Conservation (phyloP, 768 basidiomycete genomes). For the Amanita pallidorosea region DNA sequence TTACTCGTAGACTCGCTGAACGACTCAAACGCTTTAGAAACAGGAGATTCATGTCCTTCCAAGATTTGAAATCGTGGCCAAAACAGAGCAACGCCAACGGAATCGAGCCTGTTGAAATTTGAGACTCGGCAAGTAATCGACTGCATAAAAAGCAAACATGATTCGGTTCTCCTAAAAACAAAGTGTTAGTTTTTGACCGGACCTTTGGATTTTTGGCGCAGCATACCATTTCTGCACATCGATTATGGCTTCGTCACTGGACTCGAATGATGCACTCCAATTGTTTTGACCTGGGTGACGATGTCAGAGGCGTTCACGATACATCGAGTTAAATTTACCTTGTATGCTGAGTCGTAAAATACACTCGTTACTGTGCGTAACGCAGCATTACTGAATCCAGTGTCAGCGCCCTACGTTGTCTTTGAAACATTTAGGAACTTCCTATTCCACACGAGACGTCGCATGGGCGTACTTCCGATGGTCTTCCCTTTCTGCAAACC, state of each 20-base stretch:
- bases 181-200: neutral
- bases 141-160: constrained; percentile 19
- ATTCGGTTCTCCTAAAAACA: constrained; percentile 30
- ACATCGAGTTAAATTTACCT: no score
- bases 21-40: constrained; percentile 31
- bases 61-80: constrained; percentile 45
- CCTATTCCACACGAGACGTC: no score
- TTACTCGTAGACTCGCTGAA: constrained; percentile 13
- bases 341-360: no score
- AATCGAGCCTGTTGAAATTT: constrained; percentile 33
- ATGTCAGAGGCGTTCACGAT: neutral
- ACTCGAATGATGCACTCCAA: constrained; percentile 20
- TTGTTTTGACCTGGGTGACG: constrained; percentile 20
- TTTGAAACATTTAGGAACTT: no score
- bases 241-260: constrained; percentile 19
- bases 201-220: neutral
- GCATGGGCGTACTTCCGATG: no score
- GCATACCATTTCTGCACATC: constrained; percentile 39
- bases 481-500: no score
- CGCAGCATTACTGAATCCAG: no score
- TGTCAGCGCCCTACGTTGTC: no score
- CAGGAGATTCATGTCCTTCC: constrained; percentile 31
- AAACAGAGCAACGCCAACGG: constrained; percentile 50
- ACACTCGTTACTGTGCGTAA: no score
- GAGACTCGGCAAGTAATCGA: neutral